Evolutionary conservation across 305 asterid genomes (phyloP).

Genomic region (Fraxinus greggii): DNA sequence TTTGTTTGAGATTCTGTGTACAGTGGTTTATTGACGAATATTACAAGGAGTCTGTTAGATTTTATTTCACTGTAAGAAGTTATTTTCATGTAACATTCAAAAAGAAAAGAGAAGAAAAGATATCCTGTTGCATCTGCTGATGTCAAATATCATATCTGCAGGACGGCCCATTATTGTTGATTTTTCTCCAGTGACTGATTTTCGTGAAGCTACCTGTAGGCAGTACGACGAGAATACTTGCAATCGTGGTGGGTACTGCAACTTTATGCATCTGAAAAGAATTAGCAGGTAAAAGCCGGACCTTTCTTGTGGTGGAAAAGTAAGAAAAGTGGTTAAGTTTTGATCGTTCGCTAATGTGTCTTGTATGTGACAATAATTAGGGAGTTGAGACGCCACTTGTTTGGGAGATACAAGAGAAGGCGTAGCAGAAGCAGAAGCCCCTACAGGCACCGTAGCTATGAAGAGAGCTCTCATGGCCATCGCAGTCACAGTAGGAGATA

Average conservation of each 20-base stretch:
- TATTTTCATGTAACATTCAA: background rate
- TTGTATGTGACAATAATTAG: constrained; percentile 28
- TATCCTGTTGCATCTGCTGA: background rate
- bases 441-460: constrained; percentile 79
- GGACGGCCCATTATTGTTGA: constrained; percentile 96
- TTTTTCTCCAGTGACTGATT: constrained; percentile 96
- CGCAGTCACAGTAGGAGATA: constrained; percentile 67
- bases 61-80: background rate
- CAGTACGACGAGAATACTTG: constrained; percentile 93
- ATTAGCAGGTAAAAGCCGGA: constrained; percentile 60
- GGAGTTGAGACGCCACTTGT: constrained; percentile 80
- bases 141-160: constrained; percentile 29
- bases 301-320: background rate
- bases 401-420: constrained; percentile 66
- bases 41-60: background rate
- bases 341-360: background rate
- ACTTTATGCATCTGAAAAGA: constrained; percentile 95
- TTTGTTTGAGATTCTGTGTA: background rate
- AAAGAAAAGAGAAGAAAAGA: background rate
- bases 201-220: constrained; percentile 97
- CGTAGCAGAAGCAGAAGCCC: constrained; percentile 77
- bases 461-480: constrained; percentile 66
- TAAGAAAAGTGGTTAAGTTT: background rate
- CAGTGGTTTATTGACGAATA: background rate
- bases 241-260: constrained; percentile 98